A percentile compares a stretch with the other conserved stretches of the same genome.
phyloP scores from a whole-genome alignment of 2,329 filamentous ascomycete genomes.

The Penicillium nordicum region DNA sequence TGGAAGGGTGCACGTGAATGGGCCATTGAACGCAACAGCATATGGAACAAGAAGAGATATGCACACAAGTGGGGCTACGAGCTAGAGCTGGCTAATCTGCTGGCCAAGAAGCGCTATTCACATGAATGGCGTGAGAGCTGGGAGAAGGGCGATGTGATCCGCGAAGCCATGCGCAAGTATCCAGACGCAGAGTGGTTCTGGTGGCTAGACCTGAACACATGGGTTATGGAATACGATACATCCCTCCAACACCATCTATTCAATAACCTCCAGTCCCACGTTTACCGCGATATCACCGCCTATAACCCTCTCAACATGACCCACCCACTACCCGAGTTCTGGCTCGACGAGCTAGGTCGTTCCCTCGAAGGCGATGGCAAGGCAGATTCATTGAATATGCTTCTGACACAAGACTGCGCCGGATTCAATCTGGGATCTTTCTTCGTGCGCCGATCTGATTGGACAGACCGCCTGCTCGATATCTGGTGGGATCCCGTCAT shows the following conservation, averaged over 20 bases:
- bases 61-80: conserved; percentile 87
- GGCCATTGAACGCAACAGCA: conserved; percentile 95
- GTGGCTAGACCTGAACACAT: conserved; percentile 98
- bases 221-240: conserved; percentile 92
- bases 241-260: conserved; percentile 91
- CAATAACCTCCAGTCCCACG: conserved; percentile 66
- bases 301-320: conserved; percentile 94
- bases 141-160: conserved; percentile 96
- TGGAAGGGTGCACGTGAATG: conserved; percentile 97
- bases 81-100: conserved; percentile 95
- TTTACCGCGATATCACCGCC: conserved; percentile 92
- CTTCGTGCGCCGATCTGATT: conserved; percentile 78
- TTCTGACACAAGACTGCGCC: conserved; percentile 88
- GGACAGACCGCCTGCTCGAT: conserved; percentile 88
- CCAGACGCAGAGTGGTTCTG: conserved; percentile 98
- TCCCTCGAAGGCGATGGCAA: conserved; percentile 76
- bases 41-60: conserved; percentile 92
- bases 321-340: conserved; percentile 71
- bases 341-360: conserved; percentile 70
- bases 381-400: conserved; percentile 74
- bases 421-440: conserved; percentile 98
- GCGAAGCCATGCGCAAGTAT: conserved; percentile 86
- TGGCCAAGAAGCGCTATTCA: conserved; percentile 95
- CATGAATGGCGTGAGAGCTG: conserved; percentile 99
- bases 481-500: conserved; percentile 98